These are phyloP conservation scores for Acer yangbiense DNA, from an alignment of 345 rosid genomes.

Conservation along the genomic window DNA sequence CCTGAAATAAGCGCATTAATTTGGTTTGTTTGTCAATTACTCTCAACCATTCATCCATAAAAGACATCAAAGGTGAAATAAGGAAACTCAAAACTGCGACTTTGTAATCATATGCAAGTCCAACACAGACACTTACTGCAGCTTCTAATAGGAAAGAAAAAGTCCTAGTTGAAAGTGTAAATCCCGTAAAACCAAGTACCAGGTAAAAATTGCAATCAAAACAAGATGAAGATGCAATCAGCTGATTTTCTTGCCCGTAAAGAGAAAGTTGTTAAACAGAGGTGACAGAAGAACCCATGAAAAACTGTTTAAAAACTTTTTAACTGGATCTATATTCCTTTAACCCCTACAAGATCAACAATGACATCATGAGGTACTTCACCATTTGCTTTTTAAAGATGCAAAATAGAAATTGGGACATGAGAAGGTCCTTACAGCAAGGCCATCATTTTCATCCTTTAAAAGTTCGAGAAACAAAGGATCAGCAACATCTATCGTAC, in stretches of 20 bases:
- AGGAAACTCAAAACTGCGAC: neutral
- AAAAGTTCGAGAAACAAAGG: slow-evolving; percentile 92
- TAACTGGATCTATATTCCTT: neutral
- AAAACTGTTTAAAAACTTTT: neutral
- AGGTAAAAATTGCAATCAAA: neutral
- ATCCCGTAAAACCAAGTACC: neutral
- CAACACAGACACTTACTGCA: neutral
- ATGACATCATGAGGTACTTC: neutral
- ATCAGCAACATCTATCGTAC: slow-evolving; percentile 76
- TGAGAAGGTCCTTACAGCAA: slow-evolving; percentile 62
- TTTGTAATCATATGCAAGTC: neutral
- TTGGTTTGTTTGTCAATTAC: neutral
- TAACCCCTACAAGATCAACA: neutral
- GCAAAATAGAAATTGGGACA: slow-evolving; percentile 2
- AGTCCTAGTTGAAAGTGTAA: neutral
- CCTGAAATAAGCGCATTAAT: slow-evolving; percentile 48
- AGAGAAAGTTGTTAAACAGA: neutral
- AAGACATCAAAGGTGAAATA: neutral
- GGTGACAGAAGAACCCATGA: neutral
- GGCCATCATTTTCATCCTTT: slow-evolving; percentile 98
- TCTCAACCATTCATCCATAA: slow-evolving; percentile 9
- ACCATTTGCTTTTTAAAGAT: neutral
- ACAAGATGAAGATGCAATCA: neutral
- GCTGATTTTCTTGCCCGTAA: neutral
- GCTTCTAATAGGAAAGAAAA: neutral